Evolutionary conservation across 768 basidiomycete species (phyloP), one percentile per base, ranked within the genome.

Genomic region (Sarcodon aspratus): DNA sequence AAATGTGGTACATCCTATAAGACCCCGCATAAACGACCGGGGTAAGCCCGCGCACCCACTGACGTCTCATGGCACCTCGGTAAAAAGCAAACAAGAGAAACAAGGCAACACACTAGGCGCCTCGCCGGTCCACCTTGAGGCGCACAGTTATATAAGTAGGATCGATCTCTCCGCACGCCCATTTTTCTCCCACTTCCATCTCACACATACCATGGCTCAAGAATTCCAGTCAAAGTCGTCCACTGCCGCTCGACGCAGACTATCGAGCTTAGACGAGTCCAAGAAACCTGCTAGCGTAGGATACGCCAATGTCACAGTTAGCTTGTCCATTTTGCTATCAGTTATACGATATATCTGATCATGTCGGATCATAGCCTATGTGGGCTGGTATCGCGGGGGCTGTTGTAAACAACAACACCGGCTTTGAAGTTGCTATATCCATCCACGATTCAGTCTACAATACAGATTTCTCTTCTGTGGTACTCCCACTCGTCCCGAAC

Each of bases 371-470:
- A 11, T 60, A 90, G 87, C 84, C 87, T 17, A 88, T 91, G 87
- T 91, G 87, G 86, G 85, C 81, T 52, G 88, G 85, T 57, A 72
- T 89, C 45, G 81, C 85, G 3, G 85, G 84, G 36, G 67, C 66
- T 18, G 61, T 78, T 44, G 61, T 80, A 59, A 73, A 79, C 59
- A 76, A 78, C 59, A 76, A 74, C 49, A 74, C 72, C 46, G 66
- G 74, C 49, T 79, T 74, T 50, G 85, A 89, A 65, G 66, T 91
- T 59, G 82, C 85, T 36, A 71, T 89, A 59, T 85, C 85, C 49
- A 71, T 90, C 44, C 87, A 90, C 59, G 88, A 91, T 62, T 86
- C 83, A 12, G 85, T 89, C 60, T 91, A 91, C 63, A 80, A 73
- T 65, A 85, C 85, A 53, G 87, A 90, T 62, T 90, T 79, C 57